A percentile compares a stretch with the other conserved stretches of the same genome.
Conservation (phyloP, 768 basidiomycete species). For the Pluteus cervinus region DNA sequence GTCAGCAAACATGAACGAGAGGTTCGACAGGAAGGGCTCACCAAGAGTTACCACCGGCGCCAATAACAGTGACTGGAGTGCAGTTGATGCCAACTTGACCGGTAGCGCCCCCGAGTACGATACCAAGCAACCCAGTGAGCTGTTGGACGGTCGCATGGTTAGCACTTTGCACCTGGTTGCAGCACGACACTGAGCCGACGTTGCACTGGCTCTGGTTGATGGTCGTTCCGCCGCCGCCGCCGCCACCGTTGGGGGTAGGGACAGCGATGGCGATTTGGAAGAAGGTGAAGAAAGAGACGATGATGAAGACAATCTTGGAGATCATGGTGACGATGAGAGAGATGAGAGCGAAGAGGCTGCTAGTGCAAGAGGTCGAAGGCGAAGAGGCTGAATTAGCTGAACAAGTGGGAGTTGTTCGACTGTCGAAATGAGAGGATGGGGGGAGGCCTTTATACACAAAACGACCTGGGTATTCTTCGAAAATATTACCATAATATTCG, state of each 20-base stretch:
- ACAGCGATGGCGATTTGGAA: constrained; percentile 8
- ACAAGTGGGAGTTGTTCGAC: too few relatives aligned
- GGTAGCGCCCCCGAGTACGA: constrained; percentile 7
- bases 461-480: too few relatives aligned
- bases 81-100: constrained; percentile 10
- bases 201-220: constrained; percentile 10
- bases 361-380: too few relatives aligned
- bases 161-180: constrained; percentile 11
- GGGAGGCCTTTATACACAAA: too few relatives aligned
- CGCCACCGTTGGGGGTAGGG: constrained; percentile 8
- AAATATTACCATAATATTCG: too few relatives aligned
- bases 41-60: constrained; percentile 11
- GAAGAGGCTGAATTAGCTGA: too few relatives aligned
- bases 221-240: constrained; percentile 4
- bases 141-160: constrained; percentile 1
- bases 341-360: too few relatives aligned
- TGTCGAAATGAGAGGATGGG: too few relatives aligned
- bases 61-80: constrained; percentile 12
- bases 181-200: constrained; percentile 15
- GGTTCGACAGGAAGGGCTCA: background rate
- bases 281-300: background rate
- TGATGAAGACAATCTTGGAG: background rate
- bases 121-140: constrained; percentile 11
- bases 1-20: background rate
- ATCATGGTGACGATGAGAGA: background rate